Conservation (phyloP, 176 grass and related monocot species). For the Luzula sylvatica region DNA sequence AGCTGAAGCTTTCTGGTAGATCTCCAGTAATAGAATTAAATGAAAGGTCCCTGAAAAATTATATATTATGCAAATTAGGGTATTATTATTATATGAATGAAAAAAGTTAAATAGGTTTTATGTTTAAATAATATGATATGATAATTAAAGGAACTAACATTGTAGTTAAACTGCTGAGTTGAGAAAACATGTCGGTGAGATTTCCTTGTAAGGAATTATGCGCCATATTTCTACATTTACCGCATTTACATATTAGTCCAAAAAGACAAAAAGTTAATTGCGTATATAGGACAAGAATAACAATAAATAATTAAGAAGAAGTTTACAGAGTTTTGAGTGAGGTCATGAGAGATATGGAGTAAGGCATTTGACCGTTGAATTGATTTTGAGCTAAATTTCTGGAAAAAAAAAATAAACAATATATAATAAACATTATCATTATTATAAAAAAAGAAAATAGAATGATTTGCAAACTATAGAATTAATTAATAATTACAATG, state of each 20-base stretch:
- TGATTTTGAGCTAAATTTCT: slow-evolving; percentile 80
- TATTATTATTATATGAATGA: slow-evolving; percentile 4
- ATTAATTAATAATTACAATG: slow-evolving; percentile 43
- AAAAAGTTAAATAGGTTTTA: background rate
- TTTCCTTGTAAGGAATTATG: slow-evolving; percentile 84
- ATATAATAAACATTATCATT: background rate
- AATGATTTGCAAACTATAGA: slow-evolving; percentile 16
- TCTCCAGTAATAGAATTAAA: slow-evolving; percentile 65
- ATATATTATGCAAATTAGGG: slow-evolving; percentile 23
- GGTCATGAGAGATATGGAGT: slow-evolving; percentile 62
- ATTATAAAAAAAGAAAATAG: slow-evolving; percentile 9
- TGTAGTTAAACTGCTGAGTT: slow-evolving; percentile 55
- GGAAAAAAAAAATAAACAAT: slow-evolving; percentile 27
- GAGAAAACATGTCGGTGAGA: slow-evolving; percentile 60
- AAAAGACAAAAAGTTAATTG: slow-evolving; percentile 15
- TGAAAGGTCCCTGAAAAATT: slow-evolving; percentile 73
- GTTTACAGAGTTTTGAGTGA: slow-evolving; percentile 78
- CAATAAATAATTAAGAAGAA: slow-evolving; percentile 1
- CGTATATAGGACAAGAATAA: background rate
- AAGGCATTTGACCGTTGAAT: slow-evolving; percentile 60
- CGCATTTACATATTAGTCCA: slow-evolving; percentile 16
- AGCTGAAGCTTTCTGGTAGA: slow-evolving; percentile 62
- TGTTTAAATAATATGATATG: slow-evolving; percentile 7
- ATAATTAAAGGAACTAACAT: slow-evolving; percentile 48
- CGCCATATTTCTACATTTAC: slow-evolving; percentile 53